phyloP scores from a whole-genome alignment of 2,329 filamentous ascomycete genomes.

The Lomentospora prolificans region DNA sequence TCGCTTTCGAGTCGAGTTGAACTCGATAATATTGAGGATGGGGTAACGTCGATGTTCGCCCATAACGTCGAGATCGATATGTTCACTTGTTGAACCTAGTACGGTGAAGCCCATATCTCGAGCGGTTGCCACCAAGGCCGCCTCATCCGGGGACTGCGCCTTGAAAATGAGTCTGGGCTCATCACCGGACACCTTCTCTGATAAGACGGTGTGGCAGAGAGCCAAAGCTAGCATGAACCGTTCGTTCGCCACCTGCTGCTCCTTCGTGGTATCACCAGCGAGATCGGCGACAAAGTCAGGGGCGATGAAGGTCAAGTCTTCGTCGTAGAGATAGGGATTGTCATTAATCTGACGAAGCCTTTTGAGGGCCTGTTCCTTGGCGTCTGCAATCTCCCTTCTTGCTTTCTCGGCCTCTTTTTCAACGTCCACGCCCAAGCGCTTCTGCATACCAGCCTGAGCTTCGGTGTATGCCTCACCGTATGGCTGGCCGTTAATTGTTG shows the following conservation, averaged over 20 bases:
- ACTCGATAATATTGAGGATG: slow-evolving; percentile 90
- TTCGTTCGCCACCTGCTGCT: slow-evolving; percentile 69
- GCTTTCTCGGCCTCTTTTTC: slow-evolving; percentile 68
- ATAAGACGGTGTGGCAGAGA: slow-evolving; percentile 94
- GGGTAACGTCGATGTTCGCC: slow-evolving; percentile 78
- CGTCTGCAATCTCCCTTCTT: slow-evolving; percentile 66
- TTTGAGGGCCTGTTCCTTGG: slow-evolving; percentile 62
- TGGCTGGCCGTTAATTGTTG: slow-evolving; percentile 86
- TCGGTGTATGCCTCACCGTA: slow-evolving; percentile 98
- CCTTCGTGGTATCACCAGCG: slow-evolving; percentile 61
- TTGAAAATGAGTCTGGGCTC: slow-evolving; percentile 89
- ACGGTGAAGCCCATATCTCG: slow-evolving; percentile 94
- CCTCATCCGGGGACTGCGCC: slow-evolving; percentile 93
- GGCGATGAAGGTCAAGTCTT: slow-evolving; percentile 84
- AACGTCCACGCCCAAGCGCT: slow-evolving; percentile 76
- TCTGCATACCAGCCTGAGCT: slow-evolving; percentile 92
- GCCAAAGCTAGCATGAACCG: slow-evolving; percentile 92
- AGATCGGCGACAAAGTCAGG: slow-evolving; percentile 83
- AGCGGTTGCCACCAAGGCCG: slow-evolving; percentile 85
- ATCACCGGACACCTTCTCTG: slow-evolving; percentile 82
- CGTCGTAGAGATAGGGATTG: slow-evolving; percentile 85
- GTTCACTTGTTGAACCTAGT: slow-evolving; percentile 67
- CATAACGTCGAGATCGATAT: slow-evolving; percentile 76
- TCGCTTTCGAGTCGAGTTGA: slow-evolving; percentile 86
- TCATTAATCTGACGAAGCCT: slow-evolving; percentile 68